These are phyloP conservation scores for Amphicarpaea edgeworthii DNA, from an alignment of 306 rosid genomes.

Conservation along the genomic window DNA sequence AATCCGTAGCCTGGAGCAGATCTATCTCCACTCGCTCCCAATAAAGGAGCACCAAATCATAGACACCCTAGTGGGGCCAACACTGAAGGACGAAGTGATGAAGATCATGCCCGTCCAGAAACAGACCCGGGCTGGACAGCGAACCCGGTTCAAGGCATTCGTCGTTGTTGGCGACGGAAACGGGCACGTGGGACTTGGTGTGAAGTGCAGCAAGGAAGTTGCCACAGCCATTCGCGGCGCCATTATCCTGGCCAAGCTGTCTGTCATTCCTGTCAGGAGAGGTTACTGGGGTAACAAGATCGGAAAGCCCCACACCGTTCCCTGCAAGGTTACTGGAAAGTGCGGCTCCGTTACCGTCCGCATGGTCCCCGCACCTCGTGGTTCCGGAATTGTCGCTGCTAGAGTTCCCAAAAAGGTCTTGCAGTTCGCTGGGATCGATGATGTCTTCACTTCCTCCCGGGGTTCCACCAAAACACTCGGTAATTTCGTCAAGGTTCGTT, in stretches of 20 bases:
- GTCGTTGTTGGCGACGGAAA: slow-evolving; percentile 45
- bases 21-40: slow-evolving; percentile 52
- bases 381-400: slow-evolving; percentile 51
- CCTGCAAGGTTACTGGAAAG: slow-evolving; percentile 51
- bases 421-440: slow-evolving; percentile 51
- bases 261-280: slow-evolving; percentile 46
- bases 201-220: slow-evolving; percentile 51
- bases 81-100: slow-evolving; percentile 50
- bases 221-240: slow-evolving; percentile 54
- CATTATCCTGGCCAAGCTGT: slow-evolving; percentile 43
- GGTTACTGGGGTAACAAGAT: slow-evolving; percentile 54
- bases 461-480: slow-evolving; percentile 54
- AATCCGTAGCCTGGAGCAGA: slow-evolving; percentile 43
- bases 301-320: slow-evolving; percentile 50
- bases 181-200: slow-evolving; percentile 53
- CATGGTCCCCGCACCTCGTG: slow-evolving; percentile 53
- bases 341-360: slow-evolving; percentile 50
- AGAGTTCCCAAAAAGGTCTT: slow-evolving; percentile 55
- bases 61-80: slow-evolving; percentile 38
- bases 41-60: slow-evolving; percentile 51
- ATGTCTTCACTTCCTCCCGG: slow-evolving; percentile 50
- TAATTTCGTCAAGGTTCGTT: slow-evolving; percentile 49
- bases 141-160: slow-evolving; percentile 56
- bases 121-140: slow-evolving; percentile 51
- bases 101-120: slow-evolving; percentile 55